Percentiles rank a stretch among this genome's conserved stretches.
Conservation (phyloP, 2,329 filamentous ascomycete species). For the Pyrenochaeta sp. region DNA sequence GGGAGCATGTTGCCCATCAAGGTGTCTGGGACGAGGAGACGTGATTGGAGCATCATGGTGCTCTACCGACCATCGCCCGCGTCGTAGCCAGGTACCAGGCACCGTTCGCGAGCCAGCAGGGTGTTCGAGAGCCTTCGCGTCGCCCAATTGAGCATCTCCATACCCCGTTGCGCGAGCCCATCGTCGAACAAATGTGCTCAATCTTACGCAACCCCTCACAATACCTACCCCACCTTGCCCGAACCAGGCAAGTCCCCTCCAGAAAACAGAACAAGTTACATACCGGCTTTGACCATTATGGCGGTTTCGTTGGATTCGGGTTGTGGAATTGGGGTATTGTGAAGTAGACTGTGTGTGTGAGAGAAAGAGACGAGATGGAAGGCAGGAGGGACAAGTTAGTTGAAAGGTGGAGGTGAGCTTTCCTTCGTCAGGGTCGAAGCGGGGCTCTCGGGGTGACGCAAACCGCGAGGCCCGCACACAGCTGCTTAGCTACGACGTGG, state of each 20-base stretch:
- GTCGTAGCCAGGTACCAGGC: conserved; percentile 11
- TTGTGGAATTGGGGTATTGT: conserved; percentile 23
- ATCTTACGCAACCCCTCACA: conserved; percentile 59
- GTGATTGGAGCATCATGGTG: conserved; percentile 33
- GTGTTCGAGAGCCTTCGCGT: conserved; percentile 25
- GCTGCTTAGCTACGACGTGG: conserved; percentile 17
- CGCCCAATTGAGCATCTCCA: conserved; percentile 29
- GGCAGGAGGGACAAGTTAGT: conserved; percentile 7
- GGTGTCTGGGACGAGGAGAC: conserved; percentile 25
- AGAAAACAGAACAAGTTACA: conserved; percentile 51
- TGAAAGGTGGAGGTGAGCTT: conserved; percentile 27
- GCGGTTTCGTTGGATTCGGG: conserved; percentile 53
- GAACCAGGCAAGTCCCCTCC: conserved; percentile 27
- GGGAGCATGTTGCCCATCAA: conserved; percentile 33
- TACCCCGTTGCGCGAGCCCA: conserved; percentile 12
- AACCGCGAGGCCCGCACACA: conserved; percentile 24
- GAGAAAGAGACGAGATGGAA: conserved; percentile 12
- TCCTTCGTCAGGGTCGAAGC: conserved; percentile 35
- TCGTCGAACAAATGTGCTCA: conserved; percentile 64
- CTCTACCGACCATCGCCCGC: neutral
- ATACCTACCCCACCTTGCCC: conserved; percentile 45
- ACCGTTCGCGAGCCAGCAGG: conserved; percentile 24
- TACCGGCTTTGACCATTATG: conserved; percentile 99
- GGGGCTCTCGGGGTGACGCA: conserved; percentile 46
- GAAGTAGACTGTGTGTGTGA: conserved; percentile 15